phyloP scores from a whole-genome alignment of 371 early-diverging fungal genomes.

The Zopfochytrium polystomum region DNA sequence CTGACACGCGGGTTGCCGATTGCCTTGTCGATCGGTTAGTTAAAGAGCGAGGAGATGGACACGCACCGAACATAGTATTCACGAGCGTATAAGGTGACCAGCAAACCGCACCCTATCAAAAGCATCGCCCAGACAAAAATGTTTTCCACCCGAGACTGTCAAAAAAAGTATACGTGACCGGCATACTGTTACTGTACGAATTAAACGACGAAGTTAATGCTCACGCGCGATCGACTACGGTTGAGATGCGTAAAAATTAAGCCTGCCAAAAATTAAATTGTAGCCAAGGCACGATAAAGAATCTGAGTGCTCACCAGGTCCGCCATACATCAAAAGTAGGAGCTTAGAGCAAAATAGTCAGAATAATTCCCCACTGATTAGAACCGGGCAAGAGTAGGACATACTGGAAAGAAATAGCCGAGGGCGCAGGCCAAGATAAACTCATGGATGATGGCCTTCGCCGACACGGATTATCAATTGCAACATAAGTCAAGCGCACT shows the following conservation, averaged over 20 bases:
- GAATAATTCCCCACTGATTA: no score
- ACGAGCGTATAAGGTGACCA: constrained; percentile 19
- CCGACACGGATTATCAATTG: neutral
- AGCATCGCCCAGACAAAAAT: constrained; percentile 29
- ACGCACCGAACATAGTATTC: constrained; percentile 20
- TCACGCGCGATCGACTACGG: neutral
- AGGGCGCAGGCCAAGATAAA: constrained; percentile 26
- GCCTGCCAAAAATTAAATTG: neutral
- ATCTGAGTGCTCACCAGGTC: constrained; percentile 16
- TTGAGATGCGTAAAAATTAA: neutral
- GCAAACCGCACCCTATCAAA: constrained; percentile 18
- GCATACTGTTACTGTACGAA: no score
- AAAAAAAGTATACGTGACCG: neutral
- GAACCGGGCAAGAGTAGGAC: neutral
- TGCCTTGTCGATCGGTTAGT: neutral
- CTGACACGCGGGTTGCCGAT: neutral
- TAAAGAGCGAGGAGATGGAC: neutral
- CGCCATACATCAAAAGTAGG: constrained; percentile 32
- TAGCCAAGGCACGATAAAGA: neutral
- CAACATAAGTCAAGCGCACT: neutral
- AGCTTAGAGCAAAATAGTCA: neutral
- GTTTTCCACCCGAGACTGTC: constrained; percentile 11
- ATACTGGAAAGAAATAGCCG: constrained; percentile 26
- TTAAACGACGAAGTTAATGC: neutral
- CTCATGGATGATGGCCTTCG: constrained; percentile 29